These are phyloP conservation scores for Gossypium trilobum DNA, from an alignment of 441 rosid species.

Conservation along the genomic window DNA sequence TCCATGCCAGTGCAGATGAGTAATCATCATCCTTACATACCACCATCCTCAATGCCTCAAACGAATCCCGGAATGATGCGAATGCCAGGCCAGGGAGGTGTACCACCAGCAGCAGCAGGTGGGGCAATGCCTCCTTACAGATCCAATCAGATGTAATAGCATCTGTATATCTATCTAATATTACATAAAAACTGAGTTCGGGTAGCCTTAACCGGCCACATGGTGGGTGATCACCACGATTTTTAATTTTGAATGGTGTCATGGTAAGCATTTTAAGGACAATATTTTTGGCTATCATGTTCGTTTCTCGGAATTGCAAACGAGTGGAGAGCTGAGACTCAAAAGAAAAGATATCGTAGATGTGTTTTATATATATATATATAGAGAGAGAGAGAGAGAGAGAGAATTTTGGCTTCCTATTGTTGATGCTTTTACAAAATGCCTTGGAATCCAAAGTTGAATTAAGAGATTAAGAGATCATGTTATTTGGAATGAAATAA, in stretches of 20 bases:
- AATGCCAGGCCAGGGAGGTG: slow-evolving; percentile 30
- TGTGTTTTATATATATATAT: neutral
- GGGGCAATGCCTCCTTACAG: slow-evolving; percentile 38
- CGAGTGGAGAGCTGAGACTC: neutral
- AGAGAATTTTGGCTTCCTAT: neutral
- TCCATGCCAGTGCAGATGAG: slow-evolving; percentile 45
- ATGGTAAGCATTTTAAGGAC: neutral
- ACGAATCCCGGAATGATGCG: slow-evolving; percentile 56
- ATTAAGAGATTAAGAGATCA: too few species aligned
- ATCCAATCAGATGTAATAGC: slow-evolving; percentile 32
- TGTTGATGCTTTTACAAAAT: neutral
- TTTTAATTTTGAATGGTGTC: neutral
- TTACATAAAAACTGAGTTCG: neutral
- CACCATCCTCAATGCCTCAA: slow-evolving; percentile 41
- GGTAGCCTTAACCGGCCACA: neutral
- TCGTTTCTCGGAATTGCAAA: neutral
- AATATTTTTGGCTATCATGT: neutral
- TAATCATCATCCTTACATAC: slow-evolving; percentile 47
- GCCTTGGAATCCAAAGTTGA: neutral
- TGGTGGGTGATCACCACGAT: neutral
- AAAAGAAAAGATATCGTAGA: neutral
- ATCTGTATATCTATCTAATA: neutral
- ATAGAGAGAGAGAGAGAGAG: neutral
- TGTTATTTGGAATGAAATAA: too few species aligned
- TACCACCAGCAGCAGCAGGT: slow-evolving; percentile 16